A percentile compares a stretch with the other conserved stretches of the same genome.
Conservation (phyloP, 2,329 filamentous ascomycete species). For the Colletotrichum sp. region DNA sequence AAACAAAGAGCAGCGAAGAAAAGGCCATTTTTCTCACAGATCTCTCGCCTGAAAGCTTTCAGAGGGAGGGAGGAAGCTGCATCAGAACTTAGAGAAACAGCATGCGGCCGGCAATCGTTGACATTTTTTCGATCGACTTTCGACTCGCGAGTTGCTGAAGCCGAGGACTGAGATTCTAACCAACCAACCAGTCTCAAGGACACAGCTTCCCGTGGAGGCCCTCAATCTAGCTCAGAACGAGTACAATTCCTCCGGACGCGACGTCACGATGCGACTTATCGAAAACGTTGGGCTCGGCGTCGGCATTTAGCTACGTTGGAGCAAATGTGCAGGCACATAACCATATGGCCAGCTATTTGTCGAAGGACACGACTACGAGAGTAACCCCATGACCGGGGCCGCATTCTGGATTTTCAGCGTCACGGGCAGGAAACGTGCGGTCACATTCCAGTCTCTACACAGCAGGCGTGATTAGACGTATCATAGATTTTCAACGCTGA, state of each 20-base stretch:
- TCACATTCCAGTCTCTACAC: not conserved
- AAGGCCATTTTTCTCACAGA: not conserved
- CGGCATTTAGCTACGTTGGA: not conserved
- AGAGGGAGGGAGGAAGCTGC: not conserved
- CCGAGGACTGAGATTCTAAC: accelerated
- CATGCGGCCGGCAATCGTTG: not conserved
- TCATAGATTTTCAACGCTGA: not conserved
- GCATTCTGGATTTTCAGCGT: not conserved
- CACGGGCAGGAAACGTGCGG: not conserved
- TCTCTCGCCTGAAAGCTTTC: not conserved
- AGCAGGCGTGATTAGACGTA: too few species aligned
- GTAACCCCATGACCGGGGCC: accelerated
- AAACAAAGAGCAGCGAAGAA: too few species aligned
- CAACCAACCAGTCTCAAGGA: not conserved
- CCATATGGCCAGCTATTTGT: accelerated
- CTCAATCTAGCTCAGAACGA: accelerated
- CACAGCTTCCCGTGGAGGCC: not conserved
- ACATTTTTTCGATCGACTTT: not conserved
- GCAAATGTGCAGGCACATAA: not conserved
- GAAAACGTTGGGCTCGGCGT: not conserved
- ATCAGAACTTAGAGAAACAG: not conserved
- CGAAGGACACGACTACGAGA: not conserved
- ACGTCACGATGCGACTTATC: not conserved
- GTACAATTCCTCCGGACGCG: accelerated
- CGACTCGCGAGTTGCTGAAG: not conserved